These are phyloP conservation scores for Ceratobasidium theobromae DNA, from an alignment of 1,284 basidiomycete genomes.

Conservation along the genomic window DNA sequence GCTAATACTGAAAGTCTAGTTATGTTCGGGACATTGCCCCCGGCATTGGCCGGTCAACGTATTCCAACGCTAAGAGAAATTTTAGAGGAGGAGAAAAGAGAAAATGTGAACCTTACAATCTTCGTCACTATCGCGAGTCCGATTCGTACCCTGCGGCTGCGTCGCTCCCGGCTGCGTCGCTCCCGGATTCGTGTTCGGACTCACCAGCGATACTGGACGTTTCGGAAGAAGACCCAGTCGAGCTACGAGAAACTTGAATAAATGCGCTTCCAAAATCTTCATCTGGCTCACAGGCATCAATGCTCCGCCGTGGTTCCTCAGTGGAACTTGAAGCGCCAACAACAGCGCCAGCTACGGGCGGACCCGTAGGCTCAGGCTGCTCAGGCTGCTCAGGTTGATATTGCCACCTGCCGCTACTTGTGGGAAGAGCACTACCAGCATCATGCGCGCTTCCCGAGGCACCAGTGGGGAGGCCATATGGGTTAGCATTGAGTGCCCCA, in stretches of 20 bases:
- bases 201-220: conserved; percentile 24
- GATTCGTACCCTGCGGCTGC: neutral
- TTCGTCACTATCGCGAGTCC: conserved; percentile 15
- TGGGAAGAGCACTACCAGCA: neutral
- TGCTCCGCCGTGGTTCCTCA: conserved; percentile 19
- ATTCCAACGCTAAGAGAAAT: conserved; percentile 13
- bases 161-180: too few species aligned
- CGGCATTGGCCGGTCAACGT: conserved; percentile 26
- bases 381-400: conserved; percentile 20
- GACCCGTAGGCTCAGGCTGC: neutral
- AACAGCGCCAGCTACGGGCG: too few species aligned
- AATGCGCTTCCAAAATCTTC: neutral
- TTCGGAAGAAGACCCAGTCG: conserved; percentile 28
- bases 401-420: conserved; percentile 18
- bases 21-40: conserved; percentile 15
- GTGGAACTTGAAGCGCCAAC: neutral
- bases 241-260: neutral
- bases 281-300: conserved; percentile 16
- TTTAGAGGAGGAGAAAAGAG: neutral
- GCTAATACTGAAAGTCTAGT: neutral
- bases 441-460: neutral
- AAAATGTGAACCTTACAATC: conserved; percentile 1
- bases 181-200: conserved; percentile 14
- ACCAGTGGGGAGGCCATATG: neutral
- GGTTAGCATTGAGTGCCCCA: conserved; percentile 8